These are phyloP conservation scores for Pilobolus umbonatus DNA, from an alignment of 192 early-diverging fungal species.

Conservation along the genomic window DNA sequence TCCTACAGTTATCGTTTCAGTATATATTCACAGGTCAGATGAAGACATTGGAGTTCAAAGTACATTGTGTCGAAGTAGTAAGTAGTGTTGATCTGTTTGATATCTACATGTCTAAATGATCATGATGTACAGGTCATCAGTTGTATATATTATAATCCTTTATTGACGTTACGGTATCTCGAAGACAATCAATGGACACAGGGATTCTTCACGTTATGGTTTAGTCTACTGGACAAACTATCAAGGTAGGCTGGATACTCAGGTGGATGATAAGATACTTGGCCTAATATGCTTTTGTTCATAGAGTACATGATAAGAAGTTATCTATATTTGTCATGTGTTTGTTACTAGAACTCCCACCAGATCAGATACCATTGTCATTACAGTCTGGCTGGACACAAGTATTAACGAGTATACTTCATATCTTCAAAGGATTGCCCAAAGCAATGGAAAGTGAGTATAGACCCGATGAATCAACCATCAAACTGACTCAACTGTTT, in stretches of 20 bases:
- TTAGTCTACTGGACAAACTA: slow-evolving; percentile 65
- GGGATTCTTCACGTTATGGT: slow-evolving; percentile 75
- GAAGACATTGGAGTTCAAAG: slow-evolving; percentile 59
- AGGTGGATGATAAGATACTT: not conserved
- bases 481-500: no score
- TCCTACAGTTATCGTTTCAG: slow-evolving; percentile 62
- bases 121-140: slow-evolving; percentile 69
- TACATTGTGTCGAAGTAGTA: slow-evolving; percentile 72
- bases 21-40: slow-evolving; percentile 59
- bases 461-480: no score
- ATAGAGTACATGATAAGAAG: slow-evolving; percentile 90
- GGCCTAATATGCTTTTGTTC: not conserved
- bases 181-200: slow-evolving; percentile 74
- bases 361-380: slow-evolving; percentile 63
- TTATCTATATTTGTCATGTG: slow-evolving; percentile 75
- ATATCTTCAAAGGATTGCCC: slow-evolving; percentile 69
- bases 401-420: slow-evolving; percentile 64
- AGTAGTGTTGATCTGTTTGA: slow-evolving; percentile 7
- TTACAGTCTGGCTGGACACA: slow-evolving; percentile 71
- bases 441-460: slow-evolving; percentile 56
- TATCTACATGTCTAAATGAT: not conserved
- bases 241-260: slow-evolving; percentile 19
- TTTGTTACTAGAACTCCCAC: slow-evolving; percentile 64
- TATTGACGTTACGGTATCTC: slow-evolving; percentile 63
- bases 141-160: slow-evolving; percentile 83